Percentiles rank a stretch among this genome's conserved stretches.
phyloP scores from a whole-genome alignment of 2,329 filamentous ascomycete species.

The Cercospora nicotianae region DNA sequence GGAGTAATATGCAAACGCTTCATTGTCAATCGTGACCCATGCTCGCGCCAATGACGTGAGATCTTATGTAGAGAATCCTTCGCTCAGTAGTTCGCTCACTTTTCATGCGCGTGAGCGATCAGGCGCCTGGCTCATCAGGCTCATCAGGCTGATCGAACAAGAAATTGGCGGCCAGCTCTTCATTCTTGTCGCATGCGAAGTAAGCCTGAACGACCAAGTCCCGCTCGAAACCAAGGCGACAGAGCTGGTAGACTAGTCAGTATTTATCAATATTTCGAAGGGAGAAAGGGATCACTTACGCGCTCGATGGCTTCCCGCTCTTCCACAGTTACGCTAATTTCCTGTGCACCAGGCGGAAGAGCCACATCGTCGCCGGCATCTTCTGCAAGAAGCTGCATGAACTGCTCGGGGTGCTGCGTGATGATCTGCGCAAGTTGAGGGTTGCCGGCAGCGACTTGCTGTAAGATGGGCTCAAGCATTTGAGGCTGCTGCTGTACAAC shows the following conservation, averaged over 20 bases:
- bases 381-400: conserved; percentile 85
- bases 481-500: conserved; percentile 96
- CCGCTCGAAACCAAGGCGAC: conserved; percentile 86
- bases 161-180: conserved; percentile 97
- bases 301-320: conserved; percentile 96
- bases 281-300: conserved; percentile 53
- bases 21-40: conserved; percentile 18
- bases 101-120: background rate
- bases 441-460: conserved; percentile 93
- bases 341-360: conserved; percentile 82
- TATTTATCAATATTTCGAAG: background rate
- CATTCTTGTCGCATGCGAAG: conserved; percentile 99
- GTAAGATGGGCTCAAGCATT: conserved; percentile 97
- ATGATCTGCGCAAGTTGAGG: conserved; percentile 92
- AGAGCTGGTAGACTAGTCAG: conserved; percentile 61
- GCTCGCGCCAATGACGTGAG: conserved; percentile 2
- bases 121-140: conserved; percentile 35
- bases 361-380: conserved; percentile 78
- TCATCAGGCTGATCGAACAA: conserved; percentile 96
- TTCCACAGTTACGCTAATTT: conserved; percentile 90
- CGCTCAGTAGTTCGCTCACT: background rate
- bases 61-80: background rate
- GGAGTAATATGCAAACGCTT: conserved; percentile 18
- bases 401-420: conserved; percentile 86
- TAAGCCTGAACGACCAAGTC: conserved; percentile 96